Conservation (phyloP, 352 stramenopile species). For the Thraustochytrium sp. region DNA sequence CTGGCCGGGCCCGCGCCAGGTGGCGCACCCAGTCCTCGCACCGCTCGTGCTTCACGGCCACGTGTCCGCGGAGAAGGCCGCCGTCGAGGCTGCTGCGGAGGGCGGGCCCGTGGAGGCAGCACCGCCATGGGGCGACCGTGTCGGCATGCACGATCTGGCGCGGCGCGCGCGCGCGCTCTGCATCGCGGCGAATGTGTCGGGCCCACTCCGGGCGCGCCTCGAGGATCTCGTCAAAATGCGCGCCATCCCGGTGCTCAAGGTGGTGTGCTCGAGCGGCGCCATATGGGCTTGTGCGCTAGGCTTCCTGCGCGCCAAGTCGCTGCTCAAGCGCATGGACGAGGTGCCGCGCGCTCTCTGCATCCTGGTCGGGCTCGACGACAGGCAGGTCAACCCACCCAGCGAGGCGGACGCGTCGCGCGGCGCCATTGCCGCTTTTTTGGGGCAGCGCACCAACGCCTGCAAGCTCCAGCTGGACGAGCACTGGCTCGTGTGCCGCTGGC, state of each 20-base stretch:
- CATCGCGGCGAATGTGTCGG: no score
- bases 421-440: not conserved
- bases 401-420: not conserved
- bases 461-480: not conserved
- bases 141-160: no score
- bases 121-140: no score
- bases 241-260: not conserved
- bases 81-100: no score
- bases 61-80: not conserved
- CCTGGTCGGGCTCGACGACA: not conserved
- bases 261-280: not conserved
- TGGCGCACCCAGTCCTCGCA: not conserved
- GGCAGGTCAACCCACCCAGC: not conserved
- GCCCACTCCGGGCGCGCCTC: no score
- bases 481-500: slow-evolving; percentile 23
- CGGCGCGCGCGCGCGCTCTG: no score
- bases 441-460: not conserved
- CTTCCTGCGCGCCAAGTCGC: not conserved
- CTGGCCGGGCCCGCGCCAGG: not conserved
- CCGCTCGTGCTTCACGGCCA: not conserved
- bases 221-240: not conserved
- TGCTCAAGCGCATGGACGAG: not conserved
- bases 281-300: slow-evolving; percentile 7
- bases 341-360: not conserved
- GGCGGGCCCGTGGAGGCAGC: no score